These are phyloP conservation scores for Tetrahymena malaccensis DNA, from an alignment of 73 alveolate species.

Conservation along the genomic window DNA sequence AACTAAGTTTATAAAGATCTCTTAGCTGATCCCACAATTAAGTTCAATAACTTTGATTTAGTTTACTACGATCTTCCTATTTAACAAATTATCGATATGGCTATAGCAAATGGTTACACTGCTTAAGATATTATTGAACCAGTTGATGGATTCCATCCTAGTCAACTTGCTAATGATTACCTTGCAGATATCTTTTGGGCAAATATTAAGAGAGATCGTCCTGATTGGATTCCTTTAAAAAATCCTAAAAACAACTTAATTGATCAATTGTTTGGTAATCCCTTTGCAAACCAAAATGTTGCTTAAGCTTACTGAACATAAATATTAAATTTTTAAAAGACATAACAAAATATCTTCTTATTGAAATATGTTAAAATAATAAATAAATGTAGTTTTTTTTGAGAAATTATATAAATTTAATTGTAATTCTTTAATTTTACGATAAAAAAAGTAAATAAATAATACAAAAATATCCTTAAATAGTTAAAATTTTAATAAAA, in stretches of 20 bases:
- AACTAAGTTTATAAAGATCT: background rate
- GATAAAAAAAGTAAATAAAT: no score
- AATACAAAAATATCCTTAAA: no score
- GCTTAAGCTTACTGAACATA: background rate
- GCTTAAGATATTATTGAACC: constrained; percentile 19
- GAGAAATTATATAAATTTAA: no score
- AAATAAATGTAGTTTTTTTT: no score
- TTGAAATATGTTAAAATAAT: no score
- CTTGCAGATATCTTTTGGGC: constrained; percentile 3
- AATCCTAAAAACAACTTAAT: background rate
- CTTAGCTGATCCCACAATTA: background rate
- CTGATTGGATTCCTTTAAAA: constrained; percentile 1
- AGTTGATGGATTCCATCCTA: constrained; percentile 29
- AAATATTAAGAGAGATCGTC: background rate
- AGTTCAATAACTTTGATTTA: background rate
- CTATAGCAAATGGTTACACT: background rate
- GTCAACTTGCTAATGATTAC: background rate
- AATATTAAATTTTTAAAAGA: background rate
- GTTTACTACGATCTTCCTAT: background rate
- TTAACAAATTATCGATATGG: background rate
- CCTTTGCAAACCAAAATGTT: background rate
- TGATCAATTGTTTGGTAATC: background rate
- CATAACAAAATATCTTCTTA: background rate
- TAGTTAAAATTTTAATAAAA: background rate
- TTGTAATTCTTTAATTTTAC: no score